These are phyloP conservation scores for Areca catechu DNA, from an alignment of 176 grass and related monocot genomes.

Conservation along the genomic window DNA sequence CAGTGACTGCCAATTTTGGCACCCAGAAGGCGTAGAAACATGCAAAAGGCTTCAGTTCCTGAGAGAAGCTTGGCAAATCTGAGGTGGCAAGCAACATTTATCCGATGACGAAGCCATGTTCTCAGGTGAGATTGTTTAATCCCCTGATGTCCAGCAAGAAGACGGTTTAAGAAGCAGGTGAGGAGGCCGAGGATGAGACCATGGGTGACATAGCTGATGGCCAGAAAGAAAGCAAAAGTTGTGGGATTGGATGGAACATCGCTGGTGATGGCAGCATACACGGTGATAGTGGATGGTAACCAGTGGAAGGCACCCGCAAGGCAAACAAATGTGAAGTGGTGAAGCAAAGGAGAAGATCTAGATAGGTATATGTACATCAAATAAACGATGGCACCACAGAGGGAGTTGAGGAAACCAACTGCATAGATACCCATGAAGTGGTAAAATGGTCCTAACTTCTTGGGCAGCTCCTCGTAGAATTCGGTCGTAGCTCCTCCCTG, in stretches of 20 bases:
- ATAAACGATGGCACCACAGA: conserved; percentile 44
- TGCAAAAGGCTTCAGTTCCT: conserved; percentile 63
- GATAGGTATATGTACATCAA: conserved; percentile 33
- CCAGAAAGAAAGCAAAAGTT: conserved; percentile 26
- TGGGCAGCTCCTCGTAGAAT: conserved; percentile 6
- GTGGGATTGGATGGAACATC: conserved; percentile 20
- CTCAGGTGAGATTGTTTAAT: conserved; percentile 6
- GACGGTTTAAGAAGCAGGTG: conserved; percentile 22
- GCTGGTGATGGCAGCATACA: conserved; percentile 32
- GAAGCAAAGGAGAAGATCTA: conserved; percentile 18
- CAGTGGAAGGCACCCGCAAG: conserved; percentile 61
- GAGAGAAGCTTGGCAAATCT: conserved; percentile 69
- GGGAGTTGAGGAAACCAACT: conserved; percentile 37
- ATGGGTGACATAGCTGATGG: conserved; percentile 43
- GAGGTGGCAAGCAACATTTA: conserved; percentile 36
- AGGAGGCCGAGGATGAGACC: conserved; percentile 42
- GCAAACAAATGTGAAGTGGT: conserved; percentile 44
- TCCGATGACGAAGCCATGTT: conserved; percentile 30
- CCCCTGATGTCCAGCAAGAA: conserved; percentile 14
- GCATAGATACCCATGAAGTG: conserved; percentile 56
- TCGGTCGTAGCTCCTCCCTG: conserved; percentile 32
- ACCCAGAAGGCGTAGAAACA: conserved; percentile 55
- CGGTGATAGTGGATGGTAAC: conserved; percentile 38
- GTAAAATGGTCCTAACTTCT: conserved; percentile 21
- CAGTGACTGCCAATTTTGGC: conserved; percentile 56